Percentiles rank a stretch among this genome's conserved stretches.
These are phyloP conservation scores for Solidago caesia DNA, from an alignment of 129 eudicot species.

Conservation along the genomic window DNA sequence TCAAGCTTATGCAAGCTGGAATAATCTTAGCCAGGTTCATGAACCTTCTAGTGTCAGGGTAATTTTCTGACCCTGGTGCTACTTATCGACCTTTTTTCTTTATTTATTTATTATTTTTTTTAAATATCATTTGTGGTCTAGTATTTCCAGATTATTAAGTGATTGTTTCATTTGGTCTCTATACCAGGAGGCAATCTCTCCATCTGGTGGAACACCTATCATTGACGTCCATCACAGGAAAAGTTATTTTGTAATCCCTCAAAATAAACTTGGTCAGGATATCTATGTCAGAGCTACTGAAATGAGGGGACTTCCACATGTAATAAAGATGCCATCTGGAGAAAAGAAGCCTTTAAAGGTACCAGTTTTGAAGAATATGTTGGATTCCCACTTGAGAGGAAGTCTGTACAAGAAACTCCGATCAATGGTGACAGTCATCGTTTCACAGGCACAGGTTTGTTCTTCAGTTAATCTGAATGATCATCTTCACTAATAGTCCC, in stretches of 20 bases:
- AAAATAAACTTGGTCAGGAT: slow-evolving; percentile 92
- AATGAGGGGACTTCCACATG: slow-evolving; percentile 60
- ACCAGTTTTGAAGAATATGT: slow-evolving; percentile 83
- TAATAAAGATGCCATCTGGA: slow-evolving; percentile 87
- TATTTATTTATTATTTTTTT: too few relatives aligned
- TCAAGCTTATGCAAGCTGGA: slow-evolving; percentile 99
- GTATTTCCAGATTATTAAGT: slow-evolving; percentile 9
- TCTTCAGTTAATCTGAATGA: background rate
- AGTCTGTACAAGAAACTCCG: slow-evolving; percentile 49
- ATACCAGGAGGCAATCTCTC: slow-evolving; percentile 65
- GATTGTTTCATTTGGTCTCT: slow-evolving; percentile 14
- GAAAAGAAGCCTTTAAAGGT: slow-evolving; percentile 75
- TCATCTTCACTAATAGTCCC: background rate
- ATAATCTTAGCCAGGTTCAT: slow-evolving; percentile 61
- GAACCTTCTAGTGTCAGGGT: slow-evolving; percentile 53
- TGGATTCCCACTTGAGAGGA: slow-evolving; percentile 88
- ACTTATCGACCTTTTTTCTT: background rate
- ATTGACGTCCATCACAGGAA: slow-evolving; percentile 70
- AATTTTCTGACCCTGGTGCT: slow-evolving; percentile 22
- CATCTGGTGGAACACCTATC: slow-evolving; percentile 49
- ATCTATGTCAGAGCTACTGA: slow-evolving; percentile 75
- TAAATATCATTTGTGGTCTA: background rate
- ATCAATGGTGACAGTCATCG: slow-evolving; percentile 69
- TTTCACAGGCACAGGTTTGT: slow-evolving; percentile 87
- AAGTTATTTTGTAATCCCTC: slow-evolving; percentile 71